phyloP scores from a whole-genome alignment of 2,329 filamentous ascomycete genomes.

The Aureobasidium namibiae region DNA sequence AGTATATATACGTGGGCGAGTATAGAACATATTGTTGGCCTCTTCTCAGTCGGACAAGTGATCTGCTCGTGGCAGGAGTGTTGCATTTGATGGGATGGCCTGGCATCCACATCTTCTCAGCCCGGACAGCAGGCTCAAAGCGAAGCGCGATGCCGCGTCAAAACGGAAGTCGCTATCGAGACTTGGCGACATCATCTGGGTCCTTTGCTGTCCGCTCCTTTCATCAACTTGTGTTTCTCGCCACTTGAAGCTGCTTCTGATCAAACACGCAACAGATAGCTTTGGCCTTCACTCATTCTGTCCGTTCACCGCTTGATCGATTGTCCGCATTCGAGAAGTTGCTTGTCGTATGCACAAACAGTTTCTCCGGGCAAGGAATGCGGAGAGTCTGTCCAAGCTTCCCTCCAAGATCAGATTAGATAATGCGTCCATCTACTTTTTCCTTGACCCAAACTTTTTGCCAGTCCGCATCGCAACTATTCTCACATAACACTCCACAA shows the following conservation, averaged over 20 bases:
- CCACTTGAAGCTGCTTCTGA: background rate
- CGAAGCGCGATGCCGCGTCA: conserved; percentile 8
- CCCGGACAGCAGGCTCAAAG: conserved; percentile 4
- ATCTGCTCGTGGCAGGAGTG: background rate
- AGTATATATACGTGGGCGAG: background rate
- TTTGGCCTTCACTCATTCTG: background rate
- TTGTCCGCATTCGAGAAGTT: background rate
- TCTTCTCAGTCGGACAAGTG: background rate
- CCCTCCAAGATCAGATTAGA: conserved; percentile 2
- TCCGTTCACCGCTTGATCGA: too few species aligned
- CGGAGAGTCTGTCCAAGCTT: conserved; percentile 3
- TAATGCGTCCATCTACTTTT: background rate
- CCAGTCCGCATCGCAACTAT: background rate
- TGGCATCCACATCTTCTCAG: conserved; percentile 4
- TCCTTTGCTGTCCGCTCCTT: background rate
- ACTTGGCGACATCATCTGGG: background rate
- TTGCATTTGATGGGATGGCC: background rate
- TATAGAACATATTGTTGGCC: background rate
- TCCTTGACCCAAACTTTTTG: conserved; percentile 2
- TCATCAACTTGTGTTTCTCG: background rate
- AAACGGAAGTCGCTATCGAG: conserved; percentile 13
- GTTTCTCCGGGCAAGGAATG: background rate
- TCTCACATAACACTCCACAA: conserved; percentile 5
- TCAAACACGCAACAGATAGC: background rate
- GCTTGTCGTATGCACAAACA: background rate